These are phyloP conservation scores for Solanum dulcamara DNA, from an alignment of 257 asterid species.

Conservation along the genomic window DNA sequence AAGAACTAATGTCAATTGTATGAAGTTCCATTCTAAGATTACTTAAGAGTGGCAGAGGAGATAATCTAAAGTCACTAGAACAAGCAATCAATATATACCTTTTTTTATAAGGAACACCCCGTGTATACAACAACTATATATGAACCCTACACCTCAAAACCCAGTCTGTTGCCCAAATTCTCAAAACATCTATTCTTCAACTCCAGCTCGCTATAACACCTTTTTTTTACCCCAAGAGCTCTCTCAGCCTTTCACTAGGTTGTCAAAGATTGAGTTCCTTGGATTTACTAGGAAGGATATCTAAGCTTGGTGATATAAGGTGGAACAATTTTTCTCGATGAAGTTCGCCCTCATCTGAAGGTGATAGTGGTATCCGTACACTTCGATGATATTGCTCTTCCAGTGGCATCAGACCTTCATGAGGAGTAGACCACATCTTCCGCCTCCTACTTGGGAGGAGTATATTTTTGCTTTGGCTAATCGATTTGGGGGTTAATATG, in stretches of 20 bases:
- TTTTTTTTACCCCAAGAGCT: not conserved
- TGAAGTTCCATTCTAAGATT: not conserved
- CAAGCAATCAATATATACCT: not conserved
- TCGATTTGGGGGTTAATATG: not conserved
- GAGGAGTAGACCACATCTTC: not conserved
- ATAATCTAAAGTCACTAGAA: not conserved
- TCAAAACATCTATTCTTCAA: not conserved
- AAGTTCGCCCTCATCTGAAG: too few species aligned
- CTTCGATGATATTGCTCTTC: not conserved
- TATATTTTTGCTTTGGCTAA: not conserved
- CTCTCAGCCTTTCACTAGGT: not conserved
- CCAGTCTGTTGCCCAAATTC: not conserved
- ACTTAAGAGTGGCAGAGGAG: not conserved
- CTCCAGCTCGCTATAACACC: not conserved
- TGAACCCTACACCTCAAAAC: not conserved
- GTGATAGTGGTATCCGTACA: not conserved
- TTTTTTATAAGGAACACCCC: not conserved
- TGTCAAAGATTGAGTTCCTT: not conserved
- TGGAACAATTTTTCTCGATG: not conserved
- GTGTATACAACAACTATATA: not conserved
- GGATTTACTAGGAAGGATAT: not conserved
- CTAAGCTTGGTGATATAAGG: not conserved
- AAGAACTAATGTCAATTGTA: not conserved
- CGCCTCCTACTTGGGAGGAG: not conserved
- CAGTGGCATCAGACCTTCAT: not conserved